Evolutionary conservation across 192 early-diverging fungal species (phyloP).

Genomic region (Linnemannia zychae): DNA sequence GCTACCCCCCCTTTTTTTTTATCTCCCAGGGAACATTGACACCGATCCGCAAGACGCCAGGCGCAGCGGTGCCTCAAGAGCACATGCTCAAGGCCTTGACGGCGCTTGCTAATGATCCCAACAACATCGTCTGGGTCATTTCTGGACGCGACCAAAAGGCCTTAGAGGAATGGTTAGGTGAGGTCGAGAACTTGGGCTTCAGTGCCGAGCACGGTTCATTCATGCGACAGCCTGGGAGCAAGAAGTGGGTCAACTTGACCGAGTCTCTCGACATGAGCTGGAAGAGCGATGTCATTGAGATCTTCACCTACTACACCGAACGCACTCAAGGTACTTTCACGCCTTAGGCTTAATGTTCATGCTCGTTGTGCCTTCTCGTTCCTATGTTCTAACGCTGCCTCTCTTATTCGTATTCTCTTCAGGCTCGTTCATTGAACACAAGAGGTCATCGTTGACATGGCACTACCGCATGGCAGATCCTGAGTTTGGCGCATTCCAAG

Average conservation of each 20-base stretch:
- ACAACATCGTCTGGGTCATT: conserved; percentile 91
- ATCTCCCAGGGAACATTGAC: conserved; percentile 87
- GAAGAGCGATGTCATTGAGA: conserved; percentile 94
- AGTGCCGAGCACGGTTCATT: conserved; percentile 98
- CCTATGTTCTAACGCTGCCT: neutral
- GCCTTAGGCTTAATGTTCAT: neutral
- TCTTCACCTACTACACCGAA: conserved; percentile 96
- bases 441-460: conserved; percentile 95
- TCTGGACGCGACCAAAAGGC: conserved; percentile 91
- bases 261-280: conserved; percentile 88
- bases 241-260: conserved; percentile 81
- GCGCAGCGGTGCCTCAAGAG: conserved; percentile 83
- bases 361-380: neutral
- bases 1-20: neutral
- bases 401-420: neutral
- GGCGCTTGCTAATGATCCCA: conserved; percentile 77
- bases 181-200: conserved; percentile 81
- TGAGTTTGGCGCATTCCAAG: conserved; percentile 95
- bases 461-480: conserved; percentile 97
- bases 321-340: conserved; percentile 93
- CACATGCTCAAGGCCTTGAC: conserved; percentile 85
- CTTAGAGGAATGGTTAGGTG: conserved; percentile 88
- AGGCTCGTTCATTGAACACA: conserved; percentile 91
- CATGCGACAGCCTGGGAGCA: conserved; percentile 82
- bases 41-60: conserved; percentile 88